A percentile compares a stretch with the other conserved stretches of the same genome.
phyloP scores from a whole-genome alignment of 1,139 yeast genomes.

The Casaregolazyma suthepensis region DNA sequence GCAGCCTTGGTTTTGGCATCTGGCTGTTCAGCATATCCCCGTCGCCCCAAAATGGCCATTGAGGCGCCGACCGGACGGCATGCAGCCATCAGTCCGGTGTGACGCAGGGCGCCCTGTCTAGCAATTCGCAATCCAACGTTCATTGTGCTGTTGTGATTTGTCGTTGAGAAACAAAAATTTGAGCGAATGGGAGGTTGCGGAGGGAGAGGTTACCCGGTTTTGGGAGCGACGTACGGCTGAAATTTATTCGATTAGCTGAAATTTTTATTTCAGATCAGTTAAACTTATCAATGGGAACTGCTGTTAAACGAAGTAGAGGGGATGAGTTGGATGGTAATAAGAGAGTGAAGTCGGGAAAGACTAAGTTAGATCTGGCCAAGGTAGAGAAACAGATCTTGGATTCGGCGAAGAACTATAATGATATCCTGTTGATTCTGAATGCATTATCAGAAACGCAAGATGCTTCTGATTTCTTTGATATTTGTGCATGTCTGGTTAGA shows the following conservation, averaged over 20 bases:
- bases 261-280: neutral
- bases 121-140: constrained; percentile 9
- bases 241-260: neutral
- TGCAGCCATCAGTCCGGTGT: constrained; percentile 4
- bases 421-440: constrained; percentile 42
- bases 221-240: neutral
- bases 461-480: constrained; percentile 19
- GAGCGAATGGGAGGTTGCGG: constrained; percentile 5
- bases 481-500: constrained; percentile 49
- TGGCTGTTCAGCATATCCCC: constrained; percentile 35
- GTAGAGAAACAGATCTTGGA: constrained; percentile 26
- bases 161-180: constrained; percentile 6
- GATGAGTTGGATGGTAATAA: neutral
- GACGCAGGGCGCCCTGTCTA: constrained; percentile 7
- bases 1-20: constrained; percentile 92
- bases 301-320: neutral
- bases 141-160: constrained; percentile 3
- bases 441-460: constrained; percentile 34
- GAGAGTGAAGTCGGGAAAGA: neutral
- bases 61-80: constrained; percentile 6
- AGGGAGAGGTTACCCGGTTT: neutral
- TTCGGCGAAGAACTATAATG: constrained; percentile 47
- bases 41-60: neutral
- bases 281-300: neutral
- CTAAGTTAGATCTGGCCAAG: constrained; percentile 2